Base-by-base conservation (phyloP, 1,284 basidiomycete species). In the Ceratobasidium sp. region DNA sequence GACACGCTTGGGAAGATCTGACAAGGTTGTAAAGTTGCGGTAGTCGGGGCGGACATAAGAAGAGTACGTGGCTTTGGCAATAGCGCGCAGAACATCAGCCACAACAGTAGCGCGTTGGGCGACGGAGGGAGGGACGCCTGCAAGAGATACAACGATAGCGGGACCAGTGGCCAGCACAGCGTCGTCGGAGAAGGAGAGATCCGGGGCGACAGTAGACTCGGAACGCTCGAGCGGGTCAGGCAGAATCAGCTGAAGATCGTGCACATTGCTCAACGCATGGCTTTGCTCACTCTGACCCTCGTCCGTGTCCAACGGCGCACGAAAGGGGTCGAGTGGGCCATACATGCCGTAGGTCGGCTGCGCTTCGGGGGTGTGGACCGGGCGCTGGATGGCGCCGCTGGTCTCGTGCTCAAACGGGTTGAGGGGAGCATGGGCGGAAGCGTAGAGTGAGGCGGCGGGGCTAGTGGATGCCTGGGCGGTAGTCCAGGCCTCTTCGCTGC, bases 401-500 rank as follows among this genome's bases (percentile, higher is more conserved):
- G 25, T 38, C 7, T 58, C 64, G 40, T 40, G 51, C 53, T 69
- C 64, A 58, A 69, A 69, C 25, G 64, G 64, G 51, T 69, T 69
- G 49, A 66, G 63, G 63, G 64, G 64, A 38, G 63, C 49, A 42
- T 58, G 64, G 3, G 53, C 51, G 2, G 64, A 69, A 21, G 64
- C 51, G 33, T 69, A 69, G n/a, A 58, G 46, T 4, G 64, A 69
- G 3, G 64, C 64, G 2, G 53, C 23, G 38, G 64, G 53, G 18
- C 46, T 36, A 6, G 23, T 9, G 9, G 53, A 5, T 3, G 51
- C 63, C 48, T 54, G 53, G 1, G 64, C 64, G 33, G 64, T 33
- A 21, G 64, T 69, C 64, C 64, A 69, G 16, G 64, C 64, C 38
- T 69, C 64, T 38, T 69, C 64, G 64, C 64, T 69, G 21, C 64